Conservation (phyloP, 768 basidiomycete genomes). For the Serendipita sp. region DNA sequence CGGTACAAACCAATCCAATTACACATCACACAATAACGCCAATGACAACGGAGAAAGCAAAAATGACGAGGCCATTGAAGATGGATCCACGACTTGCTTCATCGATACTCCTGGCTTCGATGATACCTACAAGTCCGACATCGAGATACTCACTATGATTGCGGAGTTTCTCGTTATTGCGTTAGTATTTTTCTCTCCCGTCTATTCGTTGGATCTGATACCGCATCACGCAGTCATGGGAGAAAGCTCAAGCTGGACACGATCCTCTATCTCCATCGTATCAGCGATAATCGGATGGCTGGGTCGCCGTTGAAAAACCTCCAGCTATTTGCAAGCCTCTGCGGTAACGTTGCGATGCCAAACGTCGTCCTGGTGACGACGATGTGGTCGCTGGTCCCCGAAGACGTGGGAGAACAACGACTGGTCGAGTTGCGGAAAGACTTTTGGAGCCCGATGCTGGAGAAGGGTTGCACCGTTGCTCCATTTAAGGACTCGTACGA, state of each 20-base stretch:
- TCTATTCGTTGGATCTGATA: neutral
- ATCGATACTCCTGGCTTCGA: conserved; percentile 14
- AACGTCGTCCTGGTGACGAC: neutral
- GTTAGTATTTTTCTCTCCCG: neutral
- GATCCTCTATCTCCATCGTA: neutral
- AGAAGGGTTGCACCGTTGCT: neutral
- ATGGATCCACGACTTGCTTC: neutral
- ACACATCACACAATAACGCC: too few relatives aligned
- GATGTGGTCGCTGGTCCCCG: neutral
- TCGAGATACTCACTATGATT: conserved; percentile 18
- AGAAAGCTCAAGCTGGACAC: neutral
- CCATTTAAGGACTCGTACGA: neutral
- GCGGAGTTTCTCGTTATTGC: conserved; percentile 11
- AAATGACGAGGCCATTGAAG: too few relatives aligned
- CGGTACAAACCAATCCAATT: too few relatives aligned
- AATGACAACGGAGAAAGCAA: too few relatives aligned
- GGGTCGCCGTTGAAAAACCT: neutral
- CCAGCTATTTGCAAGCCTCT: neutral
- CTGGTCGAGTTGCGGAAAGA: neutral
- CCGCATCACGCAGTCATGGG: neutral
- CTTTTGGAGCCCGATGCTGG: neutral
- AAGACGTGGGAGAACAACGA: neutral
- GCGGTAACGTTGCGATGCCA: neutral
- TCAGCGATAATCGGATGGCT: neutral
- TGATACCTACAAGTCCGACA: conserved; percentile 16